Evolutionary conservation across 2,329 filamentous ascomycete species (phyloP), one percentile per base, ranked within the genome.

Genomic region (Akanthomyces lecanii): DNA sequence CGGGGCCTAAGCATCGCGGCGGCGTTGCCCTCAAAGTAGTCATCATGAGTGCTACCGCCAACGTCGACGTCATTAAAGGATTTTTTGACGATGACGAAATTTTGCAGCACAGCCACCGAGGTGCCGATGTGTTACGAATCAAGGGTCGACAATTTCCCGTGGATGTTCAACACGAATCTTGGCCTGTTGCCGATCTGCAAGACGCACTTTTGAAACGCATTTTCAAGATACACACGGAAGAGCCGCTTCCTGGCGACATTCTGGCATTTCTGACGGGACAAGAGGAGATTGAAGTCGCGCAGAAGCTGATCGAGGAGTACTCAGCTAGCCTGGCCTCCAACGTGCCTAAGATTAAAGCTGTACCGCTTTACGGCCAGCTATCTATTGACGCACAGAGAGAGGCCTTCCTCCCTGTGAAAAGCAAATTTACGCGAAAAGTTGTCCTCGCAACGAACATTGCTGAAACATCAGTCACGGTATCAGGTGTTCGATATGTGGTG

Each of bases 401-500:
- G 25, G 92, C 96, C 11, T 98, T 99, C 73, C 81, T 88, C 61
- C 89, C 90, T 1, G 83, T 90, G 25, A 85, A 85, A 62, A 84
- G 86, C 2, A 81, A 82, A n/a, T 84, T 82, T 62, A 96, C 91
- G 0, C 85, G 95, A 50, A 98, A 98, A 72, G 83, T 98, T 14
- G 92, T 99, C 0, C 79, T 99, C 0, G 89, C 93, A 0, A 99
- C 95, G 16, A 99, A 99, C 71, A 98, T 99, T 69, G 95, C 95
- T n/a, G 95, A 99, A 74, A 98, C 95, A 0, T 98, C 95, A 1
- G 90, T 99, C 64, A 99, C 95, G 0, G 93, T 99, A 0, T 90
- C 94, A 0, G 95, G 95, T 2, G 92, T 99, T 7, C 86, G 91
- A 5, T 95, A 90, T 69, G 94, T 99, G 11, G 84, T 99, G 23